Evolutionary conservation across 306 rosid genomes (phyloP).

Genomic region (cucumber (Cucumis sativus)): Cucumber_9930_V3 NC_026658.2:4022501-4023000

Average conservation of each 20-base stretch:
- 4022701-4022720: not conserved
- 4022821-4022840: not conserved
- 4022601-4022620: too few species aligned
- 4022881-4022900: not conserved
- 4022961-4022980: not conserved
- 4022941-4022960: not conserved
- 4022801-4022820: not conserved
- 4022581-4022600: too few species aligned
- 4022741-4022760: not conserved
- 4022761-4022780: not conserved
- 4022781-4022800: not conserved
- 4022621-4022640: not conserved
- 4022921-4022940: not conserved
- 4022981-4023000: not conserved
- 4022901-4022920: not conserved
- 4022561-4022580: too few species aligned
- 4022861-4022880: not conserved
- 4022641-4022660: too few species aligned
- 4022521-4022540: not conserved
- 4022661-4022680: too few species aligned
- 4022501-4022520: not conserved
- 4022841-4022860: not conserved
- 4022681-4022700: not conserved
- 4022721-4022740: not conserved
- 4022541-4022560: not conserved